Base-by-base conservation (phyloP, 1,284 basidiomycete species). In the Schizophyllum amplum region DNA sequence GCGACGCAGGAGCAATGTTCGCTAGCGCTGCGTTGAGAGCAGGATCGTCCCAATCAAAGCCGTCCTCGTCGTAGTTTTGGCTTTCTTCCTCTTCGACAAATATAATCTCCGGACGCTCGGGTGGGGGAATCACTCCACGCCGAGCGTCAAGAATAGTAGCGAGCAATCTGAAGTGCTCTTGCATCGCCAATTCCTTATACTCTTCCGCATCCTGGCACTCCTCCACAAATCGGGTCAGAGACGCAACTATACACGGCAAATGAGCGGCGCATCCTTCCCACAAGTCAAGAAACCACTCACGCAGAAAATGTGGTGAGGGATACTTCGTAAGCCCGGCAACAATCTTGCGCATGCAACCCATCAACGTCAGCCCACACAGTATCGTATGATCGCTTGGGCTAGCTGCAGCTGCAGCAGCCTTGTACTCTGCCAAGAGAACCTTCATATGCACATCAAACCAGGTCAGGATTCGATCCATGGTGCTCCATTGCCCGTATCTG, bases 11-110 rank as follows among this genome's bases (percentile, higher is more conserved):
- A 13, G 27, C 27, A 6, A 33, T 13, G 9, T 71, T 73, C 7
- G 78, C 82, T 22, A 87, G 68, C 15, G 80, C 75, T 13, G 75
- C 78, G 13, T 78, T 68, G 4, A 90, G 67, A 22, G 76, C 75
- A 1, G 83, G 80, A 62, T 89, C 85, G 51, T 86, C 76, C 33
- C 83, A 74, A 61, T 87, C 80, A 48, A 84, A 68, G 56, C 77
- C 80, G 64, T 81, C 88, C 54, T 81, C 76, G 49, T 94, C 89
- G 66, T 93, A 88, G 63, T 90, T 94, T 63, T 85, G 76, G 58
- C 76, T 76, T 55, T 81, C 73, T 46, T 68, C 64, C 46, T 61
- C 57, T 51, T 68, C 62, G 52, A 65, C 55, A 33, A 68, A 58
- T 52, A 64, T 61, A 6, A 60, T 55, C 5, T 58, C 66, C 1